These are phyloP conservation scores for Buxus sempervirens DNA, from an alignment of 164 flowering plant genomes.

Conservation along the genomic window DNA sequence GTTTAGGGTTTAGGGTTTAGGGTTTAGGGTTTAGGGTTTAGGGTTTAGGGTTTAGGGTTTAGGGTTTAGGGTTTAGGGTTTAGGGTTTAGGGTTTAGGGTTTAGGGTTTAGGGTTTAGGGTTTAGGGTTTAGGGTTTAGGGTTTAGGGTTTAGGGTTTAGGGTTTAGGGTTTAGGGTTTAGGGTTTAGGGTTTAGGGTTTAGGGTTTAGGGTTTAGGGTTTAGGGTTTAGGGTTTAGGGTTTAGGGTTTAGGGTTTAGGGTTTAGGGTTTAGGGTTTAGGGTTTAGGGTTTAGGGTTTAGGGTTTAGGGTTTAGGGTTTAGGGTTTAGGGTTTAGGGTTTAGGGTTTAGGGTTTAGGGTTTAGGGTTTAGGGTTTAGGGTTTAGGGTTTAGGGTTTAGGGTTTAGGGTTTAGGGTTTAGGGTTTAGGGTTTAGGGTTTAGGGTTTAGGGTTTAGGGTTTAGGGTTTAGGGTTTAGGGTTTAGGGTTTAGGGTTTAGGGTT, in stretches of 20 bases:
- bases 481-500: constrained; percentile 15
- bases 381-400: constrained; percentile 12
- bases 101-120: constrained; percentile 19
- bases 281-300: constrained; percentile 17
- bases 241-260: constrained; percentile 20
- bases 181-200: constrained; percentile 23
- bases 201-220: constrained; percentile 20
- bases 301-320: constrained; percentile 25
- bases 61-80: constrained; percentile 19
- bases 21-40: constrained; percentile 19
- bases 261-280: constrained; percentile 18
- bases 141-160: constrained; percentile 20
- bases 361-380: constrained; percentile 22
- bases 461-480: constrained; percentile 16
- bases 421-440: constrained; percentile 8
- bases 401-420: constrained; percentile 11
- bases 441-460: constrained; percentile 4
- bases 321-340: constrained; percentile 24
- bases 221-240: constrained; percentile 20
- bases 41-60: constrained; percentile 21
- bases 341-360: constrained; percentile 26
- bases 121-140: constrained; percentile 22
- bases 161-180: constrained; percentile 21
- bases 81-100: constrained; percentile 20
- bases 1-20: constrained; percentile 16